Evolutionary conservation across 495 filamentous ascomycete species (phyloP).

Genomic region (Hypoxylon rickii): DNA sequence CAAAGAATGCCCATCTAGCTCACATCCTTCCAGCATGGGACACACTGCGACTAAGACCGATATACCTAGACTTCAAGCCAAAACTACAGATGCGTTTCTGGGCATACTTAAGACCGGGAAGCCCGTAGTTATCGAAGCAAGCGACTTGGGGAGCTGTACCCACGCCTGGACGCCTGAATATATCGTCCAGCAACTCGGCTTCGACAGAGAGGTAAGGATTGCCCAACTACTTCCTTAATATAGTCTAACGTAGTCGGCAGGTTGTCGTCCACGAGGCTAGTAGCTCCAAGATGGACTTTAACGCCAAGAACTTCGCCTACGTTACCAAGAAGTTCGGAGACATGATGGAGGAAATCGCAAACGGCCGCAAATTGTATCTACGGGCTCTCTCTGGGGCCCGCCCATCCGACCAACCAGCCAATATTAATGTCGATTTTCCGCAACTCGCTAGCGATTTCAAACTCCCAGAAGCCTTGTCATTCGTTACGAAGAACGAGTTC

Average conservation of each 20-base stretch:
- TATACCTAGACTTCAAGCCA: conserved; percentile 57
- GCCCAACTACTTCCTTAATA: not conserved
- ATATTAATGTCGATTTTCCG: conserved; percentile 72
- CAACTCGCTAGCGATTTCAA: conserved; percentile 69
- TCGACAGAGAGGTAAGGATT: conserved; percentile 62
- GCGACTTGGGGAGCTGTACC: conserved; percentile 70
- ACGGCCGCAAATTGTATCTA: conserved; percentile 72
- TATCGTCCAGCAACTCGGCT: conserved; percentile 66
- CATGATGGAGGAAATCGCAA: conserved; percentile 65
- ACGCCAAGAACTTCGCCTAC: conserved; percentile 81
- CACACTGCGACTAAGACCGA: conserved; percentile 19
- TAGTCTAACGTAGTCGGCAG: conserved; percentile 44
- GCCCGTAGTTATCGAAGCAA: conserved; percentile 67
- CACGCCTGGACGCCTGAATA: conserved; percentile 71
- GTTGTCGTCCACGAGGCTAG: conserved; percentile 72
- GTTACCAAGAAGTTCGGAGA: conserved; percentile 67
- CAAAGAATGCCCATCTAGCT: conserved; percentile 1
- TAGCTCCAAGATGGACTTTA: conserved; percentile 74
- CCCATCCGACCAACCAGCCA: conserved; percentile 69
- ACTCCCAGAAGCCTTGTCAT: conserved; percentile 65
- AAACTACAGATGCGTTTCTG: conserved; percentile 60
- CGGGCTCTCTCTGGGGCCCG: conserved; percentile 71
- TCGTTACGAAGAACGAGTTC: conserved; percentile 67
- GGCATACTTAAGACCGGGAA: conserved; percentile 59
- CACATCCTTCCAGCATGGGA: conserved; percentile 3